Evolutionary conservation across 148 eudicot genomes (phyloP).

Genomic region (Persicaria maculosa): DNA sequence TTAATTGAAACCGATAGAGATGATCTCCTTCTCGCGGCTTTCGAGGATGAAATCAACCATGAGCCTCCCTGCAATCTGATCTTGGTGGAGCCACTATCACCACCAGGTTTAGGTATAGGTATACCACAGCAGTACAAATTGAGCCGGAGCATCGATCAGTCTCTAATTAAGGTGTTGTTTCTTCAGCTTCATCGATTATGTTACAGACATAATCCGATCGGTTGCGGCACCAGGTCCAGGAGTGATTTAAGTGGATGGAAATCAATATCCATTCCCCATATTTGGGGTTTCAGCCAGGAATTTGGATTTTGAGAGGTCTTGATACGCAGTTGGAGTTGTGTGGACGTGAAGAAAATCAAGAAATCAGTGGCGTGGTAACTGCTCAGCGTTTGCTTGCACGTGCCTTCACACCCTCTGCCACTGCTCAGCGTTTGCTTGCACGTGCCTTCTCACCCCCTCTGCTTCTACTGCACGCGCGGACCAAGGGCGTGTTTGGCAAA

Average conservation of each 20-base stretch:
- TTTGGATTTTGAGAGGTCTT: background rate
- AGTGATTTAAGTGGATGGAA: constrained; percentile 49
- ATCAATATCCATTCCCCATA: background rate
- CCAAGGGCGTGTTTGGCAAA: too few species aligned
- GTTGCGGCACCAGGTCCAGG: constrained; percentile 26
- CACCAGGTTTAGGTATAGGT: constrained; percentile 9
- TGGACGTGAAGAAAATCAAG: background rate
- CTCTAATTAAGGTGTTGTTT: background rate
- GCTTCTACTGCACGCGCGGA: too few species aligned
- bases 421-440: too few species aligned
- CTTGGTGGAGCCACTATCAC: constrained; percentile 19
- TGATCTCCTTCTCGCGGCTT: constrained; percentile 21
- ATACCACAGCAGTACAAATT: constrained; percentile 51
- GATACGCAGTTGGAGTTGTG: background rate
- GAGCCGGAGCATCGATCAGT: constrained; percentile 49
- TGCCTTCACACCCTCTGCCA: background rate
- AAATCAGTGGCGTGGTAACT: background rate
- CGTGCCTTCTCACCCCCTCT: too few species aligned
- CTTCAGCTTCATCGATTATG: background rate
- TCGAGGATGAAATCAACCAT: constrained; percentile 26
- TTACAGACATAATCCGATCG: background rate
- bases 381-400: constrained; percentile 5
- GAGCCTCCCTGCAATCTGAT: constrained; percentile 27
- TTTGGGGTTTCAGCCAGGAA: background rate
- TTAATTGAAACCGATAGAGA: constrained; percentile 27